A percentile compares a stretch with the other conserved stretches of the same genome.
These are phyloP conservation scores for Lentinula sp. DNA, from an alignment of 768 basidiomycete species.

Conservation along the genomic window DNA sequence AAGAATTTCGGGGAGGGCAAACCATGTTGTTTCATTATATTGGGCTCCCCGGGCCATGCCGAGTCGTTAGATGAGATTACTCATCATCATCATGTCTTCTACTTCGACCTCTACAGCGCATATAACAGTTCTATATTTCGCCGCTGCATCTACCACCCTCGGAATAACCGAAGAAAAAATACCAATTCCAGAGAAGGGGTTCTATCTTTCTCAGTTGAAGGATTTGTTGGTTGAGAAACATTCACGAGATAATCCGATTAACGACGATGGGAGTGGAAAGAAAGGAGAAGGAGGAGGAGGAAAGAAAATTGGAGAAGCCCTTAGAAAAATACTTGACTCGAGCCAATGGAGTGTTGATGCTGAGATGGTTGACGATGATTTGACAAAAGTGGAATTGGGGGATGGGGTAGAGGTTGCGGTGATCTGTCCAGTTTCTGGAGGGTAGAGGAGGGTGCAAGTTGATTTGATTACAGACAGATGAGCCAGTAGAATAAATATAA, in stretches of 20 bases:
- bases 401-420: slow-evolving; percentile 78
- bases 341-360: slow-evolving; percentile 78
- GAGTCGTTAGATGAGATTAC: no score
- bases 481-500: no score
- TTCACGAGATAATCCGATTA: slow-evolving; percentile 19
- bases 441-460: slow-evolving; percentile 27
- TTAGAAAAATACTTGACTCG: slow-evolving; percentile 40
- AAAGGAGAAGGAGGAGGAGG: neutral
- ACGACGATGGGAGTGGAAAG: neutral
- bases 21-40: no score
- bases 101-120: neutral
- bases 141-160: slow-evolving; percentile 66
- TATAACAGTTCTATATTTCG: slow-evolving; percentile 51
- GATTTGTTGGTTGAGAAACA: slow-evolving; percentile 49
- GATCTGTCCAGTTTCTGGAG: slow-evolving; percentile 80
- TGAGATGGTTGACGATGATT: slow-evolving; percentile 59
- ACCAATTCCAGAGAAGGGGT: slow-evolving; percentile 36
- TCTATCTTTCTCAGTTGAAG: slow-evolving; percentile 46
- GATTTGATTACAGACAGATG: neutral
- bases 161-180: slow-evolving; percentile 50
- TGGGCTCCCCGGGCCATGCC: no score
- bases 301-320: neutral
- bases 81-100: neutral
- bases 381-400: slow-evolving; percentile 36
- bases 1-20: no score